Base-by-base conservation (phyloP, 805 yeast species). In the Starmerella geochares region DNA sequence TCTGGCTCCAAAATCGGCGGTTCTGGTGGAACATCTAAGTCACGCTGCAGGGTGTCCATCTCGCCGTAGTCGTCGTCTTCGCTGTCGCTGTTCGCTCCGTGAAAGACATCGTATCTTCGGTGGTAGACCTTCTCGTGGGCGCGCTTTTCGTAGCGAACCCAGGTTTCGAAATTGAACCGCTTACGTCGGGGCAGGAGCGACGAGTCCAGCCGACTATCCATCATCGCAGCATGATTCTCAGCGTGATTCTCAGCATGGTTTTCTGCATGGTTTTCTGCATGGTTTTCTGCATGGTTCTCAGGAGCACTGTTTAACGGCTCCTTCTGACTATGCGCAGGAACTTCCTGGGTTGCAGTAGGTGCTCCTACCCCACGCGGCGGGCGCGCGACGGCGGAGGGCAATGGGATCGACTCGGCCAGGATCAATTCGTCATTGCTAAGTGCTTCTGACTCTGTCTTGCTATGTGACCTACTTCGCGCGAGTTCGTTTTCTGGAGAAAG, bases 81-180 rank as follows among this genome's bases (percentile, higher is more conserved):
- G 33, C 55, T 55, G 24, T 55, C 58, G 39, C 57, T 54, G 14
- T 36, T 9, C 2, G 57, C 58, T 4, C 57, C 58, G 33, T 53
- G 54, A 17, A 47, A 54, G 10, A 39, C 45, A n/a, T 16, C 35
- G 29, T 49, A 43, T 9, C 48, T 17, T 4, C 47, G 37, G 10
- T 41, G 47, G 23, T 53, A 49, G 8, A 54, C 54, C 20, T 43
- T 28, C 17, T 54, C 58, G 31, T 53, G 55, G 2, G 41, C 39
- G 10, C 35, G 42, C 20, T 49, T 40, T 35, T 54, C 58, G 8
- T n/a, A 21, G 2, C 40, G 52, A 3, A 53, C 58, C 48, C 47
- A 54, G 19, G 28, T 23, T n/a, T 35, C 43, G 38, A 54, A 54
- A 46, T 54, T 33, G 20, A 53, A 54, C 9, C 57, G 39, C 9